Conservation (phyloP, 2,329 filamentous ascomycete genomes). For the Lachnellula occidentalis region DNA sequence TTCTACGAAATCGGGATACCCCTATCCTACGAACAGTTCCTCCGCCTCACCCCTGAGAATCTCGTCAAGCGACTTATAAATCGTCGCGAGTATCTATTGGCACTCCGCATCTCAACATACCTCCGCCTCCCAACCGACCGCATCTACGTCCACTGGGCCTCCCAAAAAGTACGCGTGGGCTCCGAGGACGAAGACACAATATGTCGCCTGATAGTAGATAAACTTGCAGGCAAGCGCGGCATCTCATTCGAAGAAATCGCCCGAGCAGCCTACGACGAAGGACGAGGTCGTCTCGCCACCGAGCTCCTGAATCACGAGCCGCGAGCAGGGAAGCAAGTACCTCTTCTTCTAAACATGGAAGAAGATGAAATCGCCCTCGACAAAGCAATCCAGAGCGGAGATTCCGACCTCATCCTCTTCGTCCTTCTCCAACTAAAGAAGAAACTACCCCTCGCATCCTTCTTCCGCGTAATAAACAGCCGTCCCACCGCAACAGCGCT, state of each 20-base stretch:
- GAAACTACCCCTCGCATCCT: slow-evolving; percentile 82
- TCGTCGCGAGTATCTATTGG: slow-evolving; percentile 84
- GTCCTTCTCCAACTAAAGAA: slow-evolving; percentile 85
- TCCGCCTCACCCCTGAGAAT: slow-evolving; percentile 81
- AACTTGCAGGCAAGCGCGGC: slow-evolving; percentile 79
- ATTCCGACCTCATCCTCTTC: slow-evolving; percentile 87
- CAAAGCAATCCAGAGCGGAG: slow-evolving; percentile 92
- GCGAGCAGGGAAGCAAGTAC: slow-evolving; percentile 91
- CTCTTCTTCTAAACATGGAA: slow-evolving; percentile 87
- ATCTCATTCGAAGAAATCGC: slow-evolving; percentile 97
- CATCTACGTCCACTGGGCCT: slow-evolving; percentile 97
- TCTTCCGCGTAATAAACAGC: slow-evolving; percentile 86
- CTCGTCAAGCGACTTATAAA: slow-evolving; percentile 83
- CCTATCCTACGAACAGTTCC: slow-evolving; percentile 88
- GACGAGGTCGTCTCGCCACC: slow-evolving; percentile 80
- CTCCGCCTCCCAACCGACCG: slow-evolving; percentile 78
- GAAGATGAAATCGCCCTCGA: slow-evolving; percentile 92
- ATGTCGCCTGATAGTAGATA: slow-evolving; percentile 79
- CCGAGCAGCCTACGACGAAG: slow-evolving; percentile 88
- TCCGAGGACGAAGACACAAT: slow-evolving; percentile 83
- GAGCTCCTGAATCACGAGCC: slow-evolving; percentile 90
- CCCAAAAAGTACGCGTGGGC: slow-evolving; percentile 82
- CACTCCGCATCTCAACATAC: slow-evolving; percentile 82
- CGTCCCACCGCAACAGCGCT: slow-evolving; percentile 82
- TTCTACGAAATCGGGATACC: slow-evolving; percentile 89